These are phyloP conservation scores for Globisporangium perplexum DNA, from an alignment of 352 stramenopile genomes.

Conservation along the genomic window DNA sequence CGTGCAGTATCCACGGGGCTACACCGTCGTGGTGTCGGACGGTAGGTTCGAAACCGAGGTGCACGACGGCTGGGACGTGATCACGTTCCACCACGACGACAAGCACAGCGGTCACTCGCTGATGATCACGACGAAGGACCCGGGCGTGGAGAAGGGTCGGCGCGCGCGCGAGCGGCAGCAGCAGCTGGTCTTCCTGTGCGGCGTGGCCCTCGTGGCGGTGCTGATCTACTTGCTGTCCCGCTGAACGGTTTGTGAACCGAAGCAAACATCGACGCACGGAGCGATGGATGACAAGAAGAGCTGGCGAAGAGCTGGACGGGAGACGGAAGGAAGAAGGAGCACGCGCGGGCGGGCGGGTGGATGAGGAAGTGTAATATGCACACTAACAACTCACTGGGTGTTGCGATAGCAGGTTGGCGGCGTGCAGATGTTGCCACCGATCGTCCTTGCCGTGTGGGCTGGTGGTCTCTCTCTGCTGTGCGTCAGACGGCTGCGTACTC, in stretches of 20 bases:
- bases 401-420: no score
- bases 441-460: background rate
- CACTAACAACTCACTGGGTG: no score
- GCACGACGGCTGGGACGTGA: slow-evolving; percentile 54
- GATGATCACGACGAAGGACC: slow-evolving; percentile 41
- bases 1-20: slow-evolving; percentile 66
- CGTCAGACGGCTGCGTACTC: no score
- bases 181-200: slow-evolving; percentile 12
- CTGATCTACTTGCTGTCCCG: slow-evolving; percentile 26
- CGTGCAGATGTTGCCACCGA: no score
- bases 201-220: slow-evolving; percentile 17
- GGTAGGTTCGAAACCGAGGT: slow-evolving; percentile 38
- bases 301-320: no score
- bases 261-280: no score
- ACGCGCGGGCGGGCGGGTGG: no score
- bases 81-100: slow-evolving; percentile 53
- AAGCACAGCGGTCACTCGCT: slow-evolving; percentile 29
- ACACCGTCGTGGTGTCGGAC: slow-evolving; percentile 48
- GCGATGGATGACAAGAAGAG: no score
- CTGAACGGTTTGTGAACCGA: background rate
- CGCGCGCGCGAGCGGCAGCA: slow-evolving; percentile 15
- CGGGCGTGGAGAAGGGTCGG: slow-evolving; percentile 22
- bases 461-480: no score
- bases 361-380: no score
- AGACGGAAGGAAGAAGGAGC: no score